phyloP scores from a whole-genome alignment of 768 basidiomycete genomes.

The Tulasnella sp. region DNA sequence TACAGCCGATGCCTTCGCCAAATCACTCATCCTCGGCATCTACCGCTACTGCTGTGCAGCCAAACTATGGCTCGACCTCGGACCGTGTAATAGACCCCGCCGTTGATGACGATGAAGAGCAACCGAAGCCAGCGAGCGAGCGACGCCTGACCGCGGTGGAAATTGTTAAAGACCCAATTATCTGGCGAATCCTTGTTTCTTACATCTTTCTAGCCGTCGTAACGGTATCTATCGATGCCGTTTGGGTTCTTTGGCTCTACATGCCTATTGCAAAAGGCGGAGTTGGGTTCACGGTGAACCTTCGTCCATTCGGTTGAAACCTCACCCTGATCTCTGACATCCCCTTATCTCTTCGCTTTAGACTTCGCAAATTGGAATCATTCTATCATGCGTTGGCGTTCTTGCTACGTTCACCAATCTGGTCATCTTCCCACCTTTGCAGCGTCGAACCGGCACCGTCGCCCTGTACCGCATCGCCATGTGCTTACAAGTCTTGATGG shows the following conservation, averaged over 20 bases:
- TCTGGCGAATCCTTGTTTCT: slow-evolving; percentile 8
- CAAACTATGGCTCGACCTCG: neutral
- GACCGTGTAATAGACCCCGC: too few relatives aligned
- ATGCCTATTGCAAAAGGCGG: slow-evolving; percentile 13
- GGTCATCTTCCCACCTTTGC: slow-evolving; percentile 12
- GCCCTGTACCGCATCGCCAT: slow-evolving; percentile 2
- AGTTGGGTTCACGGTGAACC: slow-evolving; percentile 14
- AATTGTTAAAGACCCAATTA: slow-evolving; percentile 11
- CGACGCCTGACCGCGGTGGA: neutral
- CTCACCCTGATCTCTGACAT: neutral
- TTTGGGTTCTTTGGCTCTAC: slow-evolving; percentile 17
- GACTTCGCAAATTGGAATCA: slow-evolving; percentile 14
- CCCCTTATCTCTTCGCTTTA: neutral
- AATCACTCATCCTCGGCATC: neutral
- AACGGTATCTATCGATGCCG: slow-evolving; percentile 12
- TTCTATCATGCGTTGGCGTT: slow-evolving; percentile 11
- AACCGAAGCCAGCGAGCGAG: neutral
- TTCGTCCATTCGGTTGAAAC: neutral
- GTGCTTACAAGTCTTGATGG: slow-evolving; percentile 2
- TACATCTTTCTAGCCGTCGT: slow-evolving; percentile 15
- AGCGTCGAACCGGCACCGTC: slow-evolving; percentile 11
- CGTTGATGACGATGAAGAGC: neutral
- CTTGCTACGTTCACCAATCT: slow-evolving; percentile 13
- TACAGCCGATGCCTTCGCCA: neutral
- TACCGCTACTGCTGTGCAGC: neutral